Evolutionary conservation across 805 yeast genomes (phyloP), one percentile per base, ranked within the genome.

Genomic region (Saccharomycopsis selenospora): DNA sequence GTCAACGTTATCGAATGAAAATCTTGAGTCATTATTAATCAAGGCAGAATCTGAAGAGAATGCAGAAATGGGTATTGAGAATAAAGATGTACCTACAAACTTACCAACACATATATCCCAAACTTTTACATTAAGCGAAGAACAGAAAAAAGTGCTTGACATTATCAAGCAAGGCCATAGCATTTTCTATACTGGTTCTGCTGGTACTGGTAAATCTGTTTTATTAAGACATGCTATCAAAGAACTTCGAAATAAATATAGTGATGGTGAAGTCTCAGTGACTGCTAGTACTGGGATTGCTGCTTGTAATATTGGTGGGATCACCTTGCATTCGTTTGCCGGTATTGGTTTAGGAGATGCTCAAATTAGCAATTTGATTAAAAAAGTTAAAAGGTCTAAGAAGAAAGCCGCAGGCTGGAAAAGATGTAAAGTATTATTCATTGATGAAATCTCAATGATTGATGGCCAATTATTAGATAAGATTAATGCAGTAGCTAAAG

Each of bases 171-270:
- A 69, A 20, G 89, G 95, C 0, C 66, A 70, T 14, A 86, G 82
- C 51, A 66, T 93, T 2, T 93, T 93, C 61, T 93, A 86, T 62
- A 93, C 99, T 0, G 99, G 99, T 45, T 88, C 97, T 28, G 99
- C 99, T 0, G 99, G 99, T 59, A 93, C 99, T 0, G 99, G 99
- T 61, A 93, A 93, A 61, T 91, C 99, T 1, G 83, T 93, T 3
- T 68, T 93, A n/a, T 67, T 93, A 45, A 73, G 75, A 52, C 71
- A 78, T 8, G 69, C 85, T 30, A 84, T 85, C 47, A 75, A 76
- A 56, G 64, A 71, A 0, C 61, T 85, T 47, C 70, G 66, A 53
- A 51, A 55, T 1, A 71, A 70, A 50, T 71, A 77, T 60, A 71
- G 73, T 0, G 54, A 54, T 0, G 77, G 75, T 1, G 60, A 67